Conservation (phyloP, 306 rosid species). For the Luffa aegyptiaca region DNA sequence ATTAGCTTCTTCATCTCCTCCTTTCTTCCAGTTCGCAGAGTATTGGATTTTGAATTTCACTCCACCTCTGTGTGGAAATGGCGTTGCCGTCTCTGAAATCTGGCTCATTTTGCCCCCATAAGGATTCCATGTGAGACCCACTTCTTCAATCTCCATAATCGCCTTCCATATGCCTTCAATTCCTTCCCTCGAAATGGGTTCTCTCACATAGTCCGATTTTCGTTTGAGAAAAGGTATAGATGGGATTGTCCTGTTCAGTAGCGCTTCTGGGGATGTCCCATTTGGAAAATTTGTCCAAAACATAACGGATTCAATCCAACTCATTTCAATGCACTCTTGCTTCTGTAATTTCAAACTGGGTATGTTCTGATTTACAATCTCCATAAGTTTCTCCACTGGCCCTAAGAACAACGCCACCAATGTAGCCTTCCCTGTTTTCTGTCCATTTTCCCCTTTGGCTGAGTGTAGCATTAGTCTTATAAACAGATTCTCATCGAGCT, state of each 20-base stretch:
- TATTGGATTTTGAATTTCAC: constrained; percentile 43
- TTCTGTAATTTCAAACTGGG: constrained; percentile 15
- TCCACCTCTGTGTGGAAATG: constrained; percentile 56
- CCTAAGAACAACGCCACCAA: constrained; percentile 18
- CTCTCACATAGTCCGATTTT: constrained; percentile 24
- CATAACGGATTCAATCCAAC: constrained; percentile 20
- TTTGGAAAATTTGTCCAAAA: constrained; percentile 3
- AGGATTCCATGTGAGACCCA: constrained; percentile 13
- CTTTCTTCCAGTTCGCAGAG: constrained; percentile 29
- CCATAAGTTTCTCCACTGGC: not conserved
- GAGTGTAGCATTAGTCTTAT: not conserved
- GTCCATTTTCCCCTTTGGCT: not conserved
- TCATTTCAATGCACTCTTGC: constrained; percentile 19
- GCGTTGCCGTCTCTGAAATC: constrained; percentile 32
- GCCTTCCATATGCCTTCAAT: constrained; percentile 20
- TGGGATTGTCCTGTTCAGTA: not conserved
- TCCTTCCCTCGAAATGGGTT: constrained; percentile 18
- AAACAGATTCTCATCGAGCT: constrained; percentile 15
- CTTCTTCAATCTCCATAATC: constrained; percentile 3
- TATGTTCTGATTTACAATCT: constrained; percentile 1
- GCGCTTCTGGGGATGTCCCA: constrained; percentile 5
- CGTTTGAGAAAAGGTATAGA: not conserved
- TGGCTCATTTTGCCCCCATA: constrained; percentile 44
- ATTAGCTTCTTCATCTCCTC: constrained; percentile 17
- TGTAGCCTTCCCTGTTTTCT: not conserved